These are phyloP conservation scores for Trebouxia sp. DNA, from an alignment of 139 green algal genomes.

Conservation along the genomic window DNA sequence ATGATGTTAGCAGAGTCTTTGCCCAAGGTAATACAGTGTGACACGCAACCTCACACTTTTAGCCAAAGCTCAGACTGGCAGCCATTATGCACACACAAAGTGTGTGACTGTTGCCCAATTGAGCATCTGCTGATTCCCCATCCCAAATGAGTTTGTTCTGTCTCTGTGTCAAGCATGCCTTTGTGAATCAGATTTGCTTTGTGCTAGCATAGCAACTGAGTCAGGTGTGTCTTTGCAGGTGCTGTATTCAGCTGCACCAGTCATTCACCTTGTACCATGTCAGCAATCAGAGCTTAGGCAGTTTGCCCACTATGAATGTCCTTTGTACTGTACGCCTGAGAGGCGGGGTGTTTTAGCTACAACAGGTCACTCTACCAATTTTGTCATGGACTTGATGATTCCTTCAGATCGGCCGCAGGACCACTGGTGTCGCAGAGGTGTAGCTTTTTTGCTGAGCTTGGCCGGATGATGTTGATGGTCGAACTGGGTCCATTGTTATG, in stretches of 20 bases:
- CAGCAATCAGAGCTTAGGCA: constrained; percentile 31
- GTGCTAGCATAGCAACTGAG: not conserved
- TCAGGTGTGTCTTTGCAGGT: constrained; percentile 46
- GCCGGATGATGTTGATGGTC: constrained; percentile 26
- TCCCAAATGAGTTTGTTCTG: not conserved
- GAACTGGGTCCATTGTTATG: not conserved
- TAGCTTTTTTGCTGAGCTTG: constrained; percentile 65
- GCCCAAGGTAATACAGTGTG: constrained; percentile 39
- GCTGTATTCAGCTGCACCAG: constrained; percentile 62
- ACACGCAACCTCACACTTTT: not conserved
- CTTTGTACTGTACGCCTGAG: constrained; percentile 73
- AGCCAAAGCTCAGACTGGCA: no score
- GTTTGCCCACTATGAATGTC: constrained; percentile 71
- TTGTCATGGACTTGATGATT: constrained; percentile 71
- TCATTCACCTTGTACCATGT: constrained; percentile 61
- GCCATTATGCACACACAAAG: no score
- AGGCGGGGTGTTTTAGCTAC: constrained; percentile 69
- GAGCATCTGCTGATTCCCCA: not conserved
- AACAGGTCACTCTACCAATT: constrained; percentile 80
- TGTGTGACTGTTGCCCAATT: no score
- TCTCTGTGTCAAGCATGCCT: not conserved
- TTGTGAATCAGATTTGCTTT: not conserved
- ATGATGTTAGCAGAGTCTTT: constrained; percentile 43
- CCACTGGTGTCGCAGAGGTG: constrained; percentile 67
- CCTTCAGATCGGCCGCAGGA: constrained; percentile 57